Conservation (phyloP, 176 grass and related monocot genomes). For the Phyllostachys edulis region DNA sequence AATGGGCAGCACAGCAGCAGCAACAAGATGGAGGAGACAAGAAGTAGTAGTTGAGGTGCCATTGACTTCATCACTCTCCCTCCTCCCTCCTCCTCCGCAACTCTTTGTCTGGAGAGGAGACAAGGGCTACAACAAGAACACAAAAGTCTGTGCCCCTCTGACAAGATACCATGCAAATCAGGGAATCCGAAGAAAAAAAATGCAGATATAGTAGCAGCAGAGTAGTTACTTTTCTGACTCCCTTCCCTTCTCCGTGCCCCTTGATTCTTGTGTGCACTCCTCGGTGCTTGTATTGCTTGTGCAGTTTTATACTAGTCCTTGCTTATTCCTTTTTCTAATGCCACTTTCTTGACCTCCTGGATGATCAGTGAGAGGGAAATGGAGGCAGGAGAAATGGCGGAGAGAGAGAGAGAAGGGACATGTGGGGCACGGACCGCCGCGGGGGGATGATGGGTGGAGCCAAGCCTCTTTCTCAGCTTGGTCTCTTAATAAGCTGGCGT, state of each 20-base stretch:
- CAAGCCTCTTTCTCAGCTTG: too few relatives aligned
- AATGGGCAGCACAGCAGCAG: constrained; percentile 26
- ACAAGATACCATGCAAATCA: constrained; percentile 48
- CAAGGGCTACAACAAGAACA: constrained; percentile 30
- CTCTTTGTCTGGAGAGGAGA: background rate
- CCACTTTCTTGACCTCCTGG: constrained; percentile 6
- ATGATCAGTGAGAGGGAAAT: background rate
- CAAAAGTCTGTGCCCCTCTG: constrained; percentile 34
- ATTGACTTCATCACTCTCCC: constrained; percentile 34
- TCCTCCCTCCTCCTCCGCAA: background rate
- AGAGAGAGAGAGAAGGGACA: background rate
- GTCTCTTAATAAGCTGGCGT: too few relatives aligned
- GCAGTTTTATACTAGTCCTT: background rate
- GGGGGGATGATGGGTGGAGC: too few relatives aligned
- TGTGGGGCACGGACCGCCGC: constrained; percentile 23
- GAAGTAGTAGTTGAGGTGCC: constrained; percentile 34
- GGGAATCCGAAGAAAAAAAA: constrained; percentile 45
- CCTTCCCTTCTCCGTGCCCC: background rate
- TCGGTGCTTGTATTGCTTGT: constrained; percentile 7
- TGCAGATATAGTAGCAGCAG: background rate
- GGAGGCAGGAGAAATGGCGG: background rate
- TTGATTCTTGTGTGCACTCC: constrained; percentile 42
- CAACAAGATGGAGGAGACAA: background rate
- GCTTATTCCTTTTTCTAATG: background rate
- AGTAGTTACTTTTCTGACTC: background rate